A percentile compares a stretch with the other conserved stretches of the same genome.
These are phyloP conservation scores for Globisporangium cystogenes DNA, from an alignment of 352 stramenopile genomes.

Conservation along the genomic window DNA sequence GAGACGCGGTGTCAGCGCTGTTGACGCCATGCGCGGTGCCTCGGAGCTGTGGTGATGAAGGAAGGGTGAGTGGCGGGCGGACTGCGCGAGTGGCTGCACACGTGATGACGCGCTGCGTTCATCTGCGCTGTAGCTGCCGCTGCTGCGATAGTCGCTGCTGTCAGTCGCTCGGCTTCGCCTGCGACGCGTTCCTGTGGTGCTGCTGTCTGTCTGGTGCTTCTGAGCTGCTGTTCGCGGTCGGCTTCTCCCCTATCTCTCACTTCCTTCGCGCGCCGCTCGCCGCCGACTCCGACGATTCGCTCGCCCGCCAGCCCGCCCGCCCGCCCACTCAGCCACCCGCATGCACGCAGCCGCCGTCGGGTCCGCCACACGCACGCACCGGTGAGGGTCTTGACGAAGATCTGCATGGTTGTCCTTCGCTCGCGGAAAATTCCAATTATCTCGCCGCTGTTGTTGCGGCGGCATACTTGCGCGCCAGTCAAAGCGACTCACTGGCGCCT, in stretches of 20 bases:
- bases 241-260: not conserved
- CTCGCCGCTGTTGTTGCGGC: conserved; percentile 2
- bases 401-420: conserved; percentile 53
- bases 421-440: conserved; percentile 63
- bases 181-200: not conserved
- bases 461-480: not conserved
- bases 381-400: conserved; percentile 41
- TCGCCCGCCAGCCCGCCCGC: too few species aligned
- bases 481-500: not conserved
- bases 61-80: not conserved
- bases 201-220: not conserved
- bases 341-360: not conserved
- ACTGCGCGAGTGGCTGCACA: too few species aligned
- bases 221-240: too few species aligned
- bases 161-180: too few species aligned
- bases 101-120: too few species aligned
- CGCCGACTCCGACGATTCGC: too few species aligned
- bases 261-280: not conserved
- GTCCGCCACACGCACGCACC: conserved; percentile 11
- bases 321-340: too few species aligned
- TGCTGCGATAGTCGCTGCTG: not conserved
- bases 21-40: not conserved
- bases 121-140: conserved; percentile 1
- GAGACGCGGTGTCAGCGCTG: conserved; percentile 1
- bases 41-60: too few species aligned